phyloP scores from a whole-genome alignment of 2,329 filamentous ascomycete genomes.

The Alternaria longipes region DNA sequence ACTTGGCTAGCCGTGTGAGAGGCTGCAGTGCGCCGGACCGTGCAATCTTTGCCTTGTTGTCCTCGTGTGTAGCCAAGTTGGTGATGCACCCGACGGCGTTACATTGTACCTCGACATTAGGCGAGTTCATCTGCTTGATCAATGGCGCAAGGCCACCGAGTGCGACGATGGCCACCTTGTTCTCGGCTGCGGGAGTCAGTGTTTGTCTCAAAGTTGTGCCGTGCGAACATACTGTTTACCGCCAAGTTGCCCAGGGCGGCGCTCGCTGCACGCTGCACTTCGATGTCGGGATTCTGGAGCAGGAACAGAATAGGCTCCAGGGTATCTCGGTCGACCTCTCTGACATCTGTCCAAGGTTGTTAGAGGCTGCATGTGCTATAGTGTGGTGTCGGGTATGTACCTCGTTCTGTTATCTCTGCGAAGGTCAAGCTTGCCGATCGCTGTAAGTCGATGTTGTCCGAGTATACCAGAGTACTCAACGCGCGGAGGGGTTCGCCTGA shows the following conservation, averaged over 20 bases:
- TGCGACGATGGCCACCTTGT: constrained; percentile 95
- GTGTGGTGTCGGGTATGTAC: constrained; percentile 59
- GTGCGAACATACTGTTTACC: constrained; percentile 78
- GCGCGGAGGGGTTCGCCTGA: constrained; percentile 92
- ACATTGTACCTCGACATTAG: constrained; percentile 98
- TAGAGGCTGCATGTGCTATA: constrained; percentile 20
- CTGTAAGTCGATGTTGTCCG: constrained; percentile 97
- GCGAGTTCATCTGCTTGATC: constrained; percentile 97
- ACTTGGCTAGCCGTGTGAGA: constrained; percentile 90
- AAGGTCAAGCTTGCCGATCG: constrained; percentile 97
- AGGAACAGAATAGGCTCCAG: constrained; percentile 96
- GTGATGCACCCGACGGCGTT: constrained; percentile 99
- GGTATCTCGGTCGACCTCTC: constrained; percentile 93
- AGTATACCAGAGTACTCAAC: constrained; percentile 95
- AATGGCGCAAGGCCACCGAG: constrained; percentile 89
- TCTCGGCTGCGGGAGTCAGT: constrained; percentile 78
- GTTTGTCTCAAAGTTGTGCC: constrained; percentile 6
- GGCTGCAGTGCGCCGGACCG: constrained; percentile 91
- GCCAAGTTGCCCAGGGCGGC: constrained; percentile 95
- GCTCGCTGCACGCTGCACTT: constrained; percentile 95
- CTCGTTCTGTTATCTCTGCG: constrained; percentile 97
- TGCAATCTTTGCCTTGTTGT: constrained; percentile 99
- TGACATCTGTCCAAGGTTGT: constrained; percentile 74
- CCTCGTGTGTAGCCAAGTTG: constrained; percentile 96
- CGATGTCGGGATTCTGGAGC: constrained; percentile 92